phyloP scores from a whole-genome alignment of 164 flowering plant species.

The Cinnamomum chago region DNA sequence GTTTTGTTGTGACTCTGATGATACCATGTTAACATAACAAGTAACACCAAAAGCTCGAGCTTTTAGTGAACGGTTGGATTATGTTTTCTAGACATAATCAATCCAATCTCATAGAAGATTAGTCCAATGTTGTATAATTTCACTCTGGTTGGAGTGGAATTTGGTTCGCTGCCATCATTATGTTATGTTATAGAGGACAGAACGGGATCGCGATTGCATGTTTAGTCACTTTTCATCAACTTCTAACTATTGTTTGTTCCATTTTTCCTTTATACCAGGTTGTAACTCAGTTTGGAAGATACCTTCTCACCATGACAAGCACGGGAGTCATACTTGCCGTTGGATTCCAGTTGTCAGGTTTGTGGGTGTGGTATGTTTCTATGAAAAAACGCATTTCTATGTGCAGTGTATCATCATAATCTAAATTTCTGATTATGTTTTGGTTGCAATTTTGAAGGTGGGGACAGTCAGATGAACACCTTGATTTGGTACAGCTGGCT shows the following conservation, averaged over 20 bases:
- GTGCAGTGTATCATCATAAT: not conserved
- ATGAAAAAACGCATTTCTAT: not conserved
- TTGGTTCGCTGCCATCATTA: too few species aligned
- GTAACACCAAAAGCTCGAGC: too few species aligned
- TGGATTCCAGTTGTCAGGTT: conserved; percentile 93
- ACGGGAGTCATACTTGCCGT: conserved; percentile 78
- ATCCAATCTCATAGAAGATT: too few species aligned
- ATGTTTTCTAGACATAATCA: too few species aligned
- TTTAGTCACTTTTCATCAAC: not conserved
- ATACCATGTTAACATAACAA: too few species aligned
- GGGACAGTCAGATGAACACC: conserved; percentile 71
- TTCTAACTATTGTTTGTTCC: not conserved
- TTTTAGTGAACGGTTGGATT: too few species aligned
- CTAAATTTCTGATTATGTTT: not conserved
- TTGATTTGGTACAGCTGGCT: conserved; percentile 99
- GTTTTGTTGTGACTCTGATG: not conserved
- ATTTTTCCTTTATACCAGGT: conserved; percentile 26
- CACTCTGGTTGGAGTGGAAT: too few species aligned
- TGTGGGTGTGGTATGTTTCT: conserved; percentile 5
- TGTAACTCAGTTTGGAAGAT: conserved; percentile 77
- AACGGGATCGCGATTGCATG: too few species aligned
- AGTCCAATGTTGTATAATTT: too few species aligned
- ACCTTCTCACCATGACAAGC: conserved; percentile 88
- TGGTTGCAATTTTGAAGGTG: conserved; percentile 46
- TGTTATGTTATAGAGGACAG: too few species aligned